Evolutionary conservation across 192 early-diverging fungal species (phyloP).

Genomic region (Mortierella claussenii): DNA sequence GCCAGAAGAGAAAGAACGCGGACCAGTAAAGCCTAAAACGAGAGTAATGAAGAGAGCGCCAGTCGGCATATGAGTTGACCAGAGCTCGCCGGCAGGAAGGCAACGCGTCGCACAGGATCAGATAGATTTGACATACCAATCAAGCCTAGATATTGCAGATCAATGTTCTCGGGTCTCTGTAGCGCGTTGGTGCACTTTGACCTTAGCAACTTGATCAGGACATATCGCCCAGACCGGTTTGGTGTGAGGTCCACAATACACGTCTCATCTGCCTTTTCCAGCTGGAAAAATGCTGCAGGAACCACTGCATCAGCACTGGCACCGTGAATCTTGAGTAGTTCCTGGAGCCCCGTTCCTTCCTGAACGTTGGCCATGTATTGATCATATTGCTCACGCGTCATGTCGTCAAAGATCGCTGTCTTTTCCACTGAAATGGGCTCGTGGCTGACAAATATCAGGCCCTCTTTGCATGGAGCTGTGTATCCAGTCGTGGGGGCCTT

Average conservation of each 20-base stretch:
- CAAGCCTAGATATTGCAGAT: conserved; percentile 65
- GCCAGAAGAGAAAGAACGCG: conserved; percentile 42
- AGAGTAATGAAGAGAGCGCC: neutral
- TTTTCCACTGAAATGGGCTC: conserved; percentile 58
- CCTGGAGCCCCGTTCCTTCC: neutral
- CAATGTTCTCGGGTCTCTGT: conserved; percentile 62
- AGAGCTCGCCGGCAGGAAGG: no score
- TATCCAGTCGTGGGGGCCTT: conserved; percentile 62
- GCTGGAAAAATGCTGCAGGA: conserved; percentile 36
- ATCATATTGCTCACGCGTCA: conserved; percentile 35
- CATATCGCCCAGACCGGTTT: conserved; percentile 58
- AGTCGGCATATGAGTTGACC: no score
- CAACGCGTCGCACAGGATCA: no score
- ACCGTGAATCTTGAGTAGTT: conserved; percentile 17
- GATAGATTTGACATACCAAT: no score
- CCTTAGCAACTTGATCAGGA: conserved; percentile 62
- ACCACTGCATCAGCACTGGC: conserved; percentile 27
- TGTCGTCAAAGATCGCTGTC: conserved; percentile 38
- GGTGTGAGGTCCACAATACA: conserved; percentile 35
- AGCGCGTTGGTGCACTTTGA: conserved; percentile 40
- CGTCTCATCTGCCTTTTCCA: conserved; percentile 31
- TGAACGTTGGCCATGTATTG: conserved; percentile 23
- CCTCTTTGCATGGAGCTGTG: conserved; percentile 68
- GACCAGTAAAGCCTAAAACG: conserved; percentile 33
- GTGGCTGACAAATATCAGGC: conserved; percentile 63